phyloP scores from a whole-genome alignment of 140 eudicot genomes.

The Anethum foeniculum region DNA sequence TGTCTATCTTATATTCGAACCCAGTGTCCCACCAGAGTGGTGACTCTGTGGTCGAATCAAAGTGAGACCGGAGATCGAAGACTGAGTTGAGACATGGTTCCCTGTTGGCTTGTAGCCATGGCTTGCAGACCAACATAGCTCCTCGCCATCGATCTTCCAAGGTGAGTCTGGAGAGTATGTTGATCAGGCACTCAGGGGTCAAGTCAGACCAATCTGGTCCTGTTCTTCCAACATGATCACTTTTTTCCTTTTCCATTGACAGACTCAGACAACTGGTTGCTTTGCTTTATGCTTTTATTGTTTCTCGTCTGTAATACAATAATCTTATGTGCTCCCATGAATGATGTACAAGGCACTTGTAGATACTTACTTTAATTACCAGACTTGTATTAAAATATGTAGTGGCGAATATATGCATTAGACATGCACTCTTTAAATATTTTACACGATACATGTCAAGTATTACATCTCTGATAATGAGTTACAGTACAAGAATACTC shows the following conservation, averaged over 20 bases:
- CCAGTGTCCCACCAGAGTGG: constrained; percentile 56
- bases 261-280: not conserved
- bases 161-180: constrained; percentile 60
- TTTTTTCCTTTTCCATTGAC: not conserved
- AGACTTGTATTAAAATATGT: not conserved
- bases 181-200: constrained; percentile 69
- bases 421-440: not conserved
- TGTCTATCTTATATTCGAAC: constrained; percentile 56
- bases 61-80: constrained; percentile 53
- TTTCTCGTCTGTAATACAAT: not conserved
- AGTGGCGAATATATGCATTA: not conserved
- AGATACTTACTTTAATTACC: no score
- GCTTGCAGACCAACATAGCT: constrained; percentile 69
- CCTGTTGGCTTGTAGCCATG: constrained; percentile 62
- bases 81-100: constrained; percentile 64
- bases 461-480: not conserved
- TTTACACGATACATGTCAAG: not conserved
- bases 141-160: constrained; percentile 64
- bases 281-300: not conserved
- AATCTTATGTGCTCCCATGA: not conserved
- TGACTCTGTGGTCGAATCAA: constrained; percentile 52
- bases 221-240: constrained; percentile 9
- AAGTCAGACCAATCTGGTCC: constrained; percentile 70
- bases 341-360: no score
- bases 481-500: not conserved